These are phyloP conservation scores for Blastocystis sp. DNA, from an alignment of 352 stramenopile genomes.

Conservation along the genomic window DNA sequence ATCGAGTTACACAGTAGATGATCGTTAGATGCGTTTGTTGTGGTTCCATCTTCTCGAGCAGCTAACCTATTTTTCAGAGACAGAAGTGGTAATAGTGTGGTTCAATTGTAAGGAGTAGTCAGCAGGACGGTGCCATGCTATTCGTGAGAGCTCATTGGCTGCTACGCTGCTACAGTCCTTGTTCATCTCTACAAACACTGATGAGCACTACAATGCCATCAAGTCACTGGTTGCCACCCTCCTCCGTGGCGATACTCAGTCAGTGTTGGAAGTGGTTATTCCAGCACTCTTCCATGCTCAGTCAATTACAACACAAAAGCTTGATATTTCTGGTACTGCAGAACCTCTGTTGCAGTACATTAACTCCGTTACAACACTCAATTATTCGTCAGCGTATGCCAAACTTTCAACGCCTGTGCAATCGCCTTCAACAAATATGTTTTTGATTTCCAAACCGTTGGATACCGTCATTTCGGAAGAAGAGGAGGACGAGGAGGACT, in stretches of 20 bases:
- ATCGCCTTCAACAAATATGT: neutral
- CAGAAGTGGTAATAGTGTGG: neutral
- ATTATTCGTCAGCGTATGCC: neutral
- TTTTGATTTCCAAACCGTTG: neutral
- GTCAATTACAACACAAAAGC: constrained; percentile 5
- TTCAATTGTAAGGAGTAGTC: neutral
- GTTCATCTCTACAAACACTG: neutral
- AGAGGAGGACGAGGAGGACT: constrained; percentile 12
- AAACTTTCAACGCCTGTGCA: neutral
- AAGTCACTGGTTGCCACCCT: neutral
- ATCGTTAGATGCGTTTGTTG: neutral
- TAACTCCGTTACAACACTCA: neutral
- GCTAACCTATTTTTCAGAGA: neutral
- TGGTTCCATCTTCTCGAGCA: neutral
- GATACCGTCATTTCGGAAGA: constrained; percentile 42
- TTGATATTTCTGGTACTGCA: neutral
- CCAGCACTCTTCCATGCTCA: constrained; percentile 14
- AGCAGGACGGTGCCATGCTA: neutral
- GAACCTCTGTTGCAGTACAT: neutral
- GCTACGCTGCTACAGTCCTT: neutral
- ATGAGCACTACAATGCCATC: neutral
- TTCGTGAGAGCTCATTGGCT: neutral
- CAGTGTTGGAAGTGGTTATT: neutral
- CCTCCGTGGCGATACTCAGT: neutral
- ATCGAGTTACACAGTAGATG: neutral